Evolutionary conservation across 2,329 filamentous ascomycete genomes (phyloP).

Genomic region (Fusarium xyrophilum): DNA sequence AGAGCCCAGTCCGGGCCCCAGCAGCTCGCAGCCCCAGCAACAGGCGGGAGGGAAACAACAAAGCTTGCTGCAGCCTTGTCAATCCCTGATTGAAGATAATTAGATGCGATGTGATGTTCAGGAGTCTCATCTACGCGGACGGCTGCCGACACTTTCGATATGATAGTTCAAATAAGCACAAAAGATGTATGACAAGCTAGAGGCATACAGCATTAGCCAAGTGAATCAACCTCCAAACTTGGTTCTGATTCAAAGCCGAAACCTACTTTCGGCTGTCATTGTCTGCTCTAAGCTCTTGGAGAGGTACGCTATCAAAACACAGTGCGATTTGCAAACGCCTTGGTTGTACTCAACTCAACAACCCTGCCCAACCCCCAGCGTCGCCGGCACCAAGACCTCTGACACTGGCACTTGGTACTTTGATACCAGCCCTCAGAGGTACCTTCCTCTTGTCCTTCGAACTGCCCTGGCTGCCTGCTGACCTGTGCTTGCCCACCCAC

Average conservation of each 20-base stretch:
- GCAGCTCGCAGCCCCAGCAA: constrained; percentile 36
- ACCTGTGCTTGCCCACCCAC: constrained; percentile 18
- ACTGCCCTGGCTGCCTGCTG: constrained; percentile 22
- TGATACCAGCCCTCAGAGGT: constrained; percentile 14
- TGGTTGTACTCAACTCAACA: constrained; percentile 28
- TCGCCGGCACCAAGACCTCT: constrained; percentile 5
- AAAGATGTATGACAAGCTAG: neutral
- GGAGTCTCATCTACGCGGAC: constrained; percentile 6
- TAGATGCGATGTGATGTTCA: neutral
- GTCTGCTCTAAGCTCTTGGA: neutral
- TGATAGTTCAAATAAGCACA: neutral
- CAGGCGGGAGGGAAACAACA: constrained; percentile 27
- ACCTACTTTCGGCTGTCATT: constrained; percentile 23
- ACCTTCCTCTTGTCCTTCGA: constrained; percentile 15
- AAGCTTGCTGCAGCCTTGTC: constrained; percentile 10
- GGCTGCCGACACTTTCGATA: neutral
- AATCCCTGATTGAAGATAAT: constrained; percentile 5
- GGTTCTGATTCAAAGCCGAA: constrained; percentile 4
- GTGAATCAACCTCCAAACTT: constrained; percentile 8
- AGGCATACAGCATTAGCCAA: neutral
- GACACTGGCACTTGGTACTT: constrained; percentile 30
- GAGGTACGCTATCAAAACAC: constrained; percentile 29
- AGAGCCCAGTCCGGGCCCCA: constrained; percentile 16
- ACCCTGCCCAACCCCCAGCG: constrained; percentile 36
- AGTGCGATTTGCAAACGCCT: constrained; percentile 23